Evolutionary conservation across 805 yeast species (phyloP).

Genomic region (Monosporozyma servazzii): DNA sequence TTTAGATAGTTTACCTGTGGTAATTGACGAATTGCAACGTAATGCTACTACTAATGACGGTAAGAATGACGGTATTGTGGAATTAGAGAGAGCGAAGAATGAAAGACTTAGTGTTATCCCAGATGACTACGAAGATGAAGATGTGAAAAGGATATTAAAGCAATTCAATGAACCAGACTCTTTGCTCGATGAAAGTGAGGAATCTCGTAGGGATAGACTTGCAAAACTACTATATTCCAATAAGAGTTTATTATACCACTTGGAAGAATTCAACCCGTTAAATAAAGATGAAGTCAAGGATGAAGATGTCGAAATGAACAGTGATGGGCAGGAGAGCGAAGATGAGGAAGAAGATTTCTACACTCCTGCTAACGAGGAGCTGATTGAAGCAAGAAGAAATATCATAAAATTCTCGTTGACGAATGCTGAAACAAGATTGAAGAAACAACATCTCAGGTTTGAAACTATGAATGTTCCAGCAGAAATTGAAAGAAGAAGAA

Average conservation of each 20-base stretch:
- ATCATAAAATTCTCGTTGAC: slow-evolving; percentile 46
- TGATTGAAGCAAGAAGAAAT: slow-evolving; percentile 42
- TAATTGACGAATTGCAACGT: slow-evolving; percentile 16
- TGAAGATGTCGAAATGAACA: slow-evolving; percentile 4
- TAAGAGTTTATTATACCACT: slow-evolving; percentile 17
- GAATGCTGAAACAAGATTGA: slow-evolving; percentile 37
- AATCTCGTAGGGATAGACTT: slow-evolving; percentile 53
- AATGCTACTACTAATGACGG: neutral
- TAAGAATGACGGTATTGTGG: neutral
- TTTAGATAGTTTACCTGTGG: neutral
- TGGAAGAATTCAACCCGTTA: slow-evolving; percentile 2
- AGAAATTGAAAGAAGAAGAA: slow-evolving; percentile 40
- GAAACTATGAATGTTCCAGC: slow-evolving; percentile 32
- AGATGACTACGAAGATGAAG: slow-evolving; percentile 44
- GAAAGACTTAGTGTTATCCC: slow-evolving; percentile 38
- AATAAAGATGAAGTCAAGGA: neutral
- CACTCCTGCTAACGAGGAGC: slow-evolving; percentile 60
- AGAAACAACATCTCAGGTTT: slow-evolving; percentile 25
- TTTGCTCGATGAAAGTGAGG: slow-evolving; percentile 48
- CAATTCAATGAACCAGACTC: slow-evolving; percentile 49
- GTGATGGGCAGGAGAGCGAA: slow-evolving; percentile 27
- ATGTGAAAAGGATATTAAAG: slow-evolving; percentile 44
- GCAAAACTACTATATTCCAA: slow-evolving; percentile 35
- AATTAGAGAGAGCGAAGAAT: slow-evolving; percentile 8
- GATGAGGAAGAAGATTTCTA: slow-evolving; percentile 70